Conservation (phyloP, 108 stramenopile genomes). For the Seminavis robusta region DNA sequence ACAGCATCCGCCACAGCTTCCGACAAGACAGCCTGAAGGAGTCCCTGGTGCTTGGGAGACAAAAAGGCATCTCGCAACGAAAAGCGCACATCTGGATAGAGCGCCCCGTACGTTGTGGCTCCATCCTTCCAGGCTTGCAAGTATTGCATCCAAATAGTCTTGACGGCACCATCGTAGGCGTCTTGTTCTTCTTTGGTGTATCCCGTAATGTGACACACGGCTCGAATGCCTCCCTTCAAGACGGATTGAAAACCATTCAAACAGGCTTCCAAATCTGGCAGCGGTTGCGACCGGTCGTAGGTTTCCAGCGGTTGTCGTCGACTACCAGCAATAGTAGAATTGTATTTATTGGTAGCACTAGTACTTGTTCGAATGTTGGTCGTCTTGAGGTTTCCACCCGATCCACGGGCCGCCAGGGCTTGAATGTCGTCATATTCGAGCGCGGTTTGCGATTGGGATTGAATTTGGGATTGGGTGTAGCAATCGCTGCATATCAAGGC, state of each 20-base stretch:
- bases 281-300: slow-evolving; percentile 32
- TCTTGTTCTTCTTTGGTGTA: slow-evolving; percentile 8
- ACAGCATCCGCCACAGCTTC: neutral
- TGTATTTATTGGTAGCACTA: neutral
- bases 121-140: slow-evolving; percentile 57
- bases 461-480: slow-evolving; percentile 60
- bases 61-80: slow-evolving; percentile 69
- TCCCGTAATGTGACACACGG: slow-evolving; percentile 28
- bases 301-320: slow-evolving; percentile 26
- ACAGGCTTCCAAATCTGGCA: slow-evolving; percentile 51
- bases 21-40: slow-evolving; percentile 3
- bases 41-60: neutral
- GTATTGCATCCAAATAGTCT: slow-evolving; percentile 57
- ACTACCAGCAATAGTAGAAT: no score
- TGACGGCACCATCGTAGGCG: slow-evolving; percentile 11
- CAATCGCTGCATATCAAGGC: slow-evolving; percentile 54
- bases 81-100: slow-evolving; percentile 66
- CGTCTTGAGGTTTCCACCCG: slow-evolving; percentile 12
- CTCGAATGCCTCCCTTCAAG: slow-evolving; percentile 30
- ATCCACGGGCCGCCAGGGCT: slow-evolving; percentile 28
- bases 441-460: slow-evolving; percentile 38
- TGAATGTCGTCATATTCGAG: slow-evolving; percentile 54
- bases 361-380: neutral
- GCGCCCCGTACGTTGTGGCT: slow-evolving; percentile 30
- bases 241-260: slow-evolving; percentile 46